Conservation (phyloP, 345 rosid genomes). For the Boechera stricta region DNA sequence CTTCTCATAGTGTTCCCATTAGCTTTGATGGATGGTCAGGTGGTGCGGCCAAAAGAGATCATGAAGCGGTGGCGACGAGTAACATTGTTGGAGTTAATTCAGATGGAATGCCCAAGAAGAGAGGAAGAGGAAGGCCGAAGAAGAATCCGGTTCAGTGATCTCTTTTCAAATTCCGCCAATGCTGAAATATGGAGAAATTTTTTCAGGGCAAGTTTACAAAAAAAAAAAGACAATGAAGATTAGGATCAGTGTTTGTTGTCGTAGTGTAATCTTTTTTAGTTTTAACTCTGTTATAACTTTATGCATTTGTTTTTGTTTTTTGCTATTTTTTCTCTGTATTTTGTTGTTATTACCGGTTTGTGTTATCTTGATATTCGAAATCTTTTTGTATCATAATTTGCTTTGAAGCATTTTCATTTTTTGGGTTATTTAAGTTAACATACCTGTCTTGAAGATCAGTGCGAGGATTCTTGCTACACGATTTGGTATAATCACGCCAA, state of each 20-base stretch:
- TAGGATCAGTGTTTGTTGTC: slow-evolving; percentile 34
- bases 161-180: background rate
- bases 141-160: slow-evolving; percentile 46
- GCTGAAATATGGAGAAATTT: background rate
- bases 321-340: slow-evolving; percentile 22
- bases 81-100: slow-evolving; percentile 4
- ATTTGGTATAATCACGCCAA: too few relatives aligned
- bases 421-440: too few relatives aligned
- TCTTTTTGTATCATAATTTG: slow-evolving; percentile 24
- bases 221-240: background rate
- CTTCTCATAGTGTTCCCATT: slow-evolving; percentile 24
- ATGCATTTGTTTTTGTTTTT: background rate
- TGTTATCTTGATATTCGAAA: background rate
- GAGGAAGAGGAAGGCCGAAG: slow-evolving; percentile 82
- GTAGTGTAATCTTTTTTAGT: slow-evolving; percentile 9
- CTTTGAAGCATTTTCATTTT: background rate
- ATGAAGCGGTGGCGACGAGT: slow-evolving; percentile 2
- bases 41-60: slow-evolving; percentile 47
- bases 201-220: background rate
- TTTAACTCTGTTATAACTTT: slow-evolving; percentile 3
- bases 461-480: too few relatives aligned
- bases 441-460: too few relatives aligned
- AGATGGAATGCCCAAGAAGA: slow-evolving; percentile 40
- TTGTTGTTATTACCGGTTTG: background rate
- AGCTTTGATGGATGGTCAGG: slow-evolving; percentile 37